phyloP scores from a whole-genome alignment of 75 land plant species.

The Azolla pinnata region DNA sequence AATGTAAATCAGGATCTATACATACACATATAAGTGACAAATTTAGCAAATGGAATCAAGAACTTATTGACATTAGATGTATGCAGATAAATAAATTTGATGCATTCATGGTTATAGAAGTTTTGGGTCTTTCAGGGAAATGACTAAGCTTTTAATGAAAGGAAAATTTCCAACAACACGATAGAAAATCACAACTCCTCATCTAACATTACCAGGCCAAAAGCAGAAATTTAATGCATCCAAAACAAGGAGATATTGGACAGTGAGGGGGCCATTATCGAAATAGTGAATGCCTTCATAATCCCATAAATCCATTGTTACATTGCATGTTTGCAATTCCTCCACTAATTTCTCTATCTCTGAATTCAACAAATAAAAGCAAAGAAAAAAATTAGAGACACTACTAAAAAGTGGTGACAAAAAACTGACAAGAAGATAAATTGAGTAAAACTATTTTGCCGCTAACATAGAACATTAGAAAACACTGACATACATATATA shows the following conservation, averaged over 20 bases:
- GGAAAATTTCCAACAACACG: neutral
- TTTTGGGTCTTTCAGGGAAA: too few species aligned
- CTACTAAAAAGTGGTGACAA: too few species aligned
- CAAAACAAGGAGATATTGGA: conserved; percentile 84
- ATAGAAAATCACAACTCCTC: neutral
- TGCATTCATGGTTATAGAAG: too few species aligned
- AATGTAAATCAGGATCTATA: conserved; percentile 76
- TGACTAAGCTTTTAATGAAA: neutral
- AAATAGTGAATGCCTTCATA: conserved; percentile 97
- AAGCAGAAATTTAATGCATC: conserved; percentile 94
- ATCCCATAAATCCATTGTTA: conserved; percentile 82
- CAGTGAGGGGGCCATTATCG: conserved; percentile 93
- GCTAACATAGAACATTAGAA: too few species aligned
- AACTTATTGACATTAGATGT: neutral
- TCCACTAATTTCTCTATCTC: conserved; percentile 79
- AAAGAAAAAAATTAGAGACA: too few species aligned
- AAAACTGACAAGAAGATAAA: too few species aligned
- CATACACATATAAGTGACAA: too few species aligned
- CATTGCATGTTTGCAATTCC: conserved; percentile 31
- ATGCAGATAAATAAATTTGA: too few species aligned
- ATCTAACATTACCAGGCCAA: conserved; percentile 87
- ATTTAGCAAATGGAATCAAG: neutral
- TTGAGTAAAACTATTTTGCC: too few species aligned
- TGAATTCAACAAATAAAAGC: too few species aligned
- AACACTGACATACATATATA: too few species aligned